Base-by-base conservation (phyloP, 768 basidiomycete species). In the Termitomyces sp. region DNA sequence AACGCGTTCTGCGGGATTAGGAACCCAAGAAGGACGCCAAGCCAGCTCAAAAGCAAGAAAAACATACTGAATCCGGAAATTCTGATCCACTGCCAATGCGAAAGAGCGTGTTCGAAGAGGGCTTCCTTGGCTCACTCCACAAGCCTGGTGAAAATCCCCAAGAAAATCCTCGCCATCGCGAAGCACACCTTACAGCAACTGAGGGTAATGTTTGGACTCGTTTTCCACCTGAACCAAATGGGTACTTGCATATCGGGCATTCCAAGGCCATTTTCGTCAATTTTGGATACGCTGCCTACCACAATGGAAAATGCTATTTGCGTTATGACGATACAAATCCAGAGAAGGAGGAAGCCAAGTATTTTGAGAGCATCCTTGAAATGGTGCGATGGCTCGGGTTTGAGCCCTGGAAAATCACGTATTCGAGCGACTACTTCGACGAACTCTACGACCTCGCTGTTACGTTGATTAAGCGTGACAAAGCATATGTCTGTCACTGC, bases 321-420 rank as follows among this genome's bases (percentile, higher is more conserved):
- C 86, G 97, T 57, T 99, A 92, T 67, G 97, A 99, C 70, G 97
- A 99, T 72, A 99, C 97, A 35, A 99, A 99, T 72, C 97, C 97
- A 0, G 95, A 97, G 74, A 94, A 94, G 59, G 97, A 99, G 71
- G 97, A 99, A 75, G 94, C 85, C 38, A 79, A 85, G 63, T 99
- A 97, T 73, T 98, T 98, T 65, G 95, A 96, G 71, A 96, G 91
- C 61, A 98, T 98, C 58, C 75, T 98, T 68, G 95, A 98, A 75
- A 93, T 89, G 67, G 83, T 98, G 38, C 82, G 95, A 63, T 99
- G 97, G 97, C 80, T 99, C 20, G 97, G 97, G 1, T 99, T 85
- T 68, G 96, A 98, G 71, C 97, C 97, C 4, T 98, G 91, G 92
- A 93, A 93, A 74, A 95, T 99, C 79, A 98, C 97, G 4, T 98